Percentiles rank a stretch among this genome's conserved stretches.
phyloP scores from a whole-genome alignment of 2,329 filamentous ascomycete species.

The Verticillium dahliae region DNA sequence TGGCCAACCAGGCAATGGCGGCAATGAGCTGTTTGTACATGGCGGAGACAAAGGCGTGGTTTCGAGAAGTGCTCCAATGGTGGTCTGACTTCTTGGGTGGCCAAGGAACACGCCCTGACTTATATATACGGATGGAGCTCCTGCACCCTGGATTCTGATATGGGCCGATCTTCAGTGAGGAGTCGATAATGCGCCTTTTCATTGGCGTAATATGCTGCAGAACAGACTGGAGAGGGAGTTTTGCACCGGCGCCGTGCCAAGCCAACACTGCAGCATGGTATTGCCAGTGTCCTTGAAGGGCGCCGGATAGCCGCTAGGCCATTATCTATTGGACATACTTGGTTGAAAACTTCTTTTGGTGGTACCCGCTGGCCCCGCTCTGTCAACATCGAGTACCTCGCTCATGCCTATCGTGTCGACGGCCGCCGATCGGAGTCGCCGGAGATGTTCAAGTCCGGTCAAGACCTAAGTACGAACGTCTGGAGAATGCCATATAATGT shows the following conservation, averaged over 20 bases:
- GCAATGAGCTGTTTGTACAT: not conserved
- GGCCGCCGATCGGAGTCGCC: not conserved
- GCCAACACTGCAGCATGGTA: not conserved
- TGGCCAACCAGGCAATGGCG: slow-evolving; percentile 3
- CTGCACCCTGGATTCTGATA: not conserved
- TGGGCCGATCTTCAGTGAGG: not conserved
- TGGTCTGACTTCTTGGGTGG: too few relatives aligned
- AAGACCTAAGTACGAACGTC: not conserved
- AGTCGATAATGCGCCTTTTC: not conserved
- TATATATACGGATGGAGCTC: not conserved
- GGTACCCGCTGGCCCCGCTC: not conserved
- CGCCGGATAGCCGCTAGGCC: not conserved
- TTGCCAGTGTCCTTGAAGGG: not conserved
- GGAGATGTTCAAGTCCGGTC: not conserved
- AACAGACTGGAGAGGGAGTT: not conserved
- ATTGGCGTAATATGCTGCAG: not conserved
- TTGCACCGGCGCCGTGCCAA: not conserved
- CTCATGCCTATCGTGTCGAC: not conserved
- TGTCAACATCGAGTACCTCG: not conserved
- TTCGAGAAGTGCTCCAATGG: too few relatives aligned
- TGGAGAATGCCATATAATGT: too few relatives aligned
- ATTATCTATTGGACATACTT: not conserved
- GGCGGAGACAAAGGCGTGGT: not conserved
- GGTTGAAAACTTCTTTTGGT: not conserved
- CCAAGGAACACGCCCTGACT: not conserved